Percentiles rank a stretch among this genome's conserved stretches.
Evolutionary conservation across 179 eudicot species (phyloP).

Genomic region (Vitellaria paradoxa): DNA sequence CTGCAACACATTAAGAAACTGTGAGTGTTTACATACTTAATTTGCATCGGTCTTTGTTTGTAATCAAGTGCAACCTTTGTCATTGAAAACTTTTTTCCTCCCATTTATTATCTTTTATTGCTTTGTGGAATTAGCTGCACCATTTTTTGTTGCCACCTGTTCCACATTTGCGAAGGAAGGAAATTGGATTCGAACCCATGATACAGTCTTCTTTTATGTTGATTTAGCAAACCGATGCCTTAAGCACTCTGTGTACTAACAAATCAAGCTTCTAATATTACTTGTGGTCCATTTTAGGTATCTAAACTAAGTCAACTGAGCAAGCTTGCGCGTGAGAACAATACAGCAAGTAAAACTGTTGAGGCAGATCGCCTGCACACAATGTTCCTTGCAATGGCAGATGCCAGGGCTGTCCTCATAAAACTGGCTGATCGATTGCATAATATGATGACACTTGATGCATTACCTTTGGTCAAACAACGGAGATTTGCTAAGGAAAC

Average conservation of each 20-base stretch:
- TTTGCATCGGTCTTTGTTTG: not conserved
- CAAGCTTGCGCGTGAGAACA: conserved; percentile 94
- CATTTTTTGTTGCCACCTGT: not conserved
- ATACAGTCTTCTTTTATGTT: too few relatives aligned
- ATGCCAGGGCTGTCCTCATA: conserved; percentile 91
- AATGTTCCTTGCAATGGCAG: conserved; percentile 97
- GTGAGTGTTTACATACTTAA: not conserved
- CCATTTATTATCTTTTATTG: not conserved
- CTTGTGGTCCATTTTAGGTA: conserved; percentile 42
- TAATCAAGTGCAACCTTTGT: not conserved
- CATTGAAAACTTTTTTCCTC: not conserved
- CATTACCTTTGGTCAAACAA: conserved; percentile 69
- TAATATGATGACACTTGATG: conserved; percentile 88
- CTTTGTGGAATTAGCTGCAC: not conserved
- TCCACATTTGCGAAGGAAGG: not conserved
- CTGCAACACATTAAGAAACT: not conserved
- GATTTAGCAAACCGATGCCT: too few relatives aligned
- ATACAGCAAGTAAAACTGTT: conserved; percentile 71
- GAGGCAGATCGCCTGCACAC: conserved; percentile 95
- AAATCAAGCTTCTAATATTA: not conserved
- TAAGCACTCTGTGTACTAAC: too few relatives aligned
- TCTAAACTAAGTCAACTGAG: conserved; percentile 90
- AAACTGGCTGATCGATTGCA: conserved; percentile 94
- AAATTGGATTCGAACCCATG: too few relatives aligned
- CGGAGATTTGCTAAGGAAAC: conserved; percentile 93